phyloP scores from a whole-genome alignment of 2,329 filamentous ascomycete species.

The Rosellinia necatrix region DNA sequence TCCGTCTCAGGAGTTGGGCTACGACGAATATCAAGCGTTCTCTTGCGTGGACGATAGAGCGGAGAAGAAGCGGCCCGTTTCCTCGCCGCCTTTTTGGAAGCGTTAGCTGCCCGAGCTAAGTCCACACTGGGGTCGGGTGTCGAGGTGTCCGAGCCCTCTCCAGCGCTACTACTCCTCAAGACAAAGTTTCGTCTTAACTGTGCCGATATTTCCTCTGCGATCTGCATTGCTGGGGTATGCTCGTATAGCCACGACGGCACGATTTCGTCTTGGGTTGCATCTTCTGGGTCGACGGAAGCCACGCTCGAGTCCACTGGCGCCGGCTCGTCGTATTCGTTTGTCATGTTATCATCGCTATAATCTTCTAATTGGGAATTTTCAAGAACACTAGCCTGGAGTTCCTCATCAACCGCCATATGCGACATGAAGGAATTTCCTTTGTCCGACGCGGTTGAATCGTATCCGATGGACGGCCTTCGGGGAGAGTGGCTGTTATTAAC shows the following conservation, averaged over 20 bases:
- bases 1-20: constrained; percentile 26
- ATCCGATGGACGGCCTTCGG: neutral
- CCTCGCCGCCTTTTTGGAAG: constrained; percentile 23
- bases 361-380: constrained; percentile 29
- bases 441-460: constrained; percentile 7
- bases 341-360: neutral
- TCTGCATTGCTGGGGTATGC: constrained; percentile 11
- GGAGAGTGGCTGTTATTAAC: neutral
- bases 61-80: constrained; percentile 21
- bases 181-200: constrained; percentile 14
- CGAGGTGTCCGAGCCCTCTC: constrained; percentile 24
- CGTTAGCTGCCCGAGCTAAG: constrained; percentile 35
- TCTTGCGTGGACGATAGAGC: constrained; percentile 14
- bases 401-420: constrained; percentile 38
- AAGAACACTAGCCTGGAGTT: constrained; percentile 39
- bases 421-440: constrained; percentile 30
- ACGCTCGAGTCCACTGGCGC: neutral
- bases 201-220: constrained; percentile 14
- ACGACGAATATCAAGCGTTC: constrained; percentile 18
- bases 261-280: constrained; percentile 3
- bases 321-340: neutral
- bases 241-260: constrained; percentile 16
- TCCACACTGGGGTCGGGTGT: constrained; percentile 33
- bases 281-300: neutral
- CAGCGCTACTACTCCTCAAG: constrained; percentile 4